These are phyloP conservation scores for Trichoderma aggressivum DNA, from an alignment of 2,329 filamentous ascomycete genomes.

Conservation along the genomic window DNA sequence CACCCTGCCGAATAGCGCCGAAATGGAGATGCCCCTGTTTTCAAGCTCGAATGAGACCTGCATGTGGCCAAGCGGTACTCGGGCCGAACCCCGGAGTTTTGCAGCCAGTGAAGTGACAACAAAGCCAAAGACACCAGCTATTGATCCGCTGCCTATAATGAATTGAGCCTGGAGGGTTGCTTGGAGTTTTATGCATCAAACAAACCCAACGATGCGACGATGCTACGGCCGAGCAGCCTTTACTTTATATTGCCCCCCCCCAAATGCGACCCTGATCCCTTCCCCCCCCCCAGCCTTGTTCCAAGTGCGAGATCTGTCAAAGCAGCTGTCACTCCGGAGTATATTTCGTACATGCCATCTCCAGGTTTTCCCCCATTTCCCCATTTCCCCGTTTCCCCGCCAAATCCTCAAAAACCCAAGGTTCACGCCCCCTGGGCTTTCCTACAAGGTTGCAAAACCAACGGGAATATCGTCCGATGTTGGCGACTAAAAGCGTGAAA, in stretches of 20 bases:
- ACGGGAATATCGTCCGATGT: neutral
- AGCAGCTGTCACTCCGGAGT: slow-evolving; percentile 13
- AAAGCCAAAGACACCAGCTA: neutral
- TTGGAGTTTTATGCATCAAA: neutral
- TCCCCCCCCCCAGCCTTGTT: neutral
- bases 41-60: slow-evolving; percentile 1
- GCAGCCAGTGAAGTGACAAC: slow-evolving; percentile 6
- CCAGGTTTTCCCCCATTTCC: slow-evolving; percentile 15
- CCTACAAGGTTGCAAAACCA: neutral
- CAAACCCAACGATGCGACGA: neutral
- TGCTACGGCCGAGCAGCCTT: neutral
- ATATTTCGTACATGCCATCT: neutral
- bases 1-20: slow-evolving; percentile 16
- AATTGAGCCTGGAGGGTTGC: slow-evolving; percentile 4
- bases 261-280: neutral
- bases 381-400: slow-evolving; percentile 18
- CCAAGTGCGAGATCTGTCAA: slow-evolving; percentile 4
- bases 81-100: slow-evolving; percentile 18
- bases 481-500: neutral
- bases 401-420: slow-evolving; percentile 7
- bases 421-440: neutral
- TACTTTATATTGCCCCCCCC: neutral
- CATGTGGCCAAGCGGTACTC: slow-evolving; percentile 15
- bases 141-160: slow-evolving; percentile 6
- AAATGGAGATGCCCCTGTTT: slow-evolving; percentile 2